Percentiles rank a stretch among this genome's conserved stretches.
Evolutionary conservation across 768 basidiomycete species (phyloP).

Genomic region (Mycena alexandri): DNA sequence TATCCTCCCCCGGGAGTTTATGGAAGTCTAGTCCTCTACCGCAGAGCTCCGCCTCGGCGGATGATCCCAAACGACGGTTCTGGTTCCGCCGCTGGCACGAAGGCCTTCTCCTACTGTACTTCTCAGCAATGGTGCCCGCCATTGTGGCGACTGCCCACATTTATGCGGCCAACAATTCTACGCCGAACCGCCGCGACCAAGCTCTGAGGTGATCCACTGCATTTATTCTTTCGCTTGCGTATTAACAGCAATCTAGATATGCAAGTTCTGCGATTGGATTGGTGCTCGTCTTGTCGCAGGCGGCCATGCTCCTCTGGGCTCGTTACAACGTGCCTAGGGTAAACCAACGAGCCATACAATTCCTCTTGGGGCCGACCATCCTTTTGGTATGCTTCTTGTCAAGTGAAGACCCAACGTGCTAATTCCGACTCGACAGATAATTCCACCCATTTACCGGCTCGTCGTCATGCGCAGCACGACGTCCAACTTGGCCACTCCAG

Average conservation of each 20-base stretch:
- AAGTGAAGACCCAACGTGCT: background rate
- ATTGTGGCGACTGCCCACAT: constrained; percentile 42
- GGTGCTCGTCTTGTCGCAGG: constrained; percentile 39
- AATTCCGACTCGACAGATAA: constrained; percentile 28
- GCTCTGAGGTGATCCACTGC: constrained; percentile 34
- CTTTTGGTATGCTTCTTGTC: constrained; percentile 40
- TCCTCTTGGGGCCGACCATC: constrained; percentile 37
- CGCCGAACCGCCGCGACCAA: constrained; percentile 37
- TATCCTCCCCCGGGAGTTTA: constrained; percentile 15
- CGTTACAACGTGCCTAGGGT: constrained; percentile 38
- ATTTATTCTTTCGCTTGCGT: background rate
- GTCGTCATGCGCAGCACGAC: constrained; percentile 47
- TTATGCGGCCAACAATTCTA: constrained; percentile 31
- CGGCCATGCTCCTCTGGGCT: constrained; percentile 41
- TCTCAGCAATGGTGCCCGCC: constrained; percentile 41
- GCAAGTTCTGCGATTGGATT: constrained; percentile 45
- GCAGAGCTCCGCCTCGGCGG: constrained; percentile 15
- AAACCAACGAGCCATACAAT: constrained; percentile 37
- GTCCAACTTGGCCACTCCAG: constrained; percentile 39
- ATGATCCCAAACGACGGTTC: constrained; percentile 45
- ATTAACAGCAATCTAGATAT: constrained; percentile 38
- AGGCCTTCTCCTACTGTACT: constrained; percentile 36
- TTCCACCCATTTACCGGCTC: constrained; percentile 50
- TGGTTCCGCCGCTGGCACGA: constrained; percentile 48
- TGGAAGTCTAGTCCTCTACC: background rate